phyloP scores from a whole-genome alignment of 1,284 basidiomycete genomes.

The Uromyces viciae-fabae region DNA sequence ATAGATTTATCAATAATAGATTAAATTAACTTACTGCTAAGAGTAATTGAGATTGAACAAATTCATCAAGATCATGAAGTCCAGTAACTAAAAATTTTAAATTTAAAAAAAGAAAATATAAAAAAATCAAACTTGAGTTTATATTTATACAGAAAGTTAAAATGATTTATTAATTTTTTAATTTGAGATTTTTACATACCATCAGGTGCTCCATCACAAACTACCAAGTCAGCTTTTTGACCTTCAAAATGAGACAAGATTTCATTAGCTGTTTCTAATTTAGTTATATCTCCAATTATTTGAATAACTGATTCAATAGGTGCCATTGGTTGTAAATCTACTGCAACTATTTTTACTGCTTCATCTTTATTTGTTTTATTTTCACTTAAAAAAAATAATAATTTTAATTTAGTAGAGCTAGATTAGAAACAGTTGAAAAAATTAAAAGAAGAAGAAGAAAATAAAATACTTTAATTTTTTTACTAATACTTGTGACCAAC shows the following conservation, averaged over 20 bases:
- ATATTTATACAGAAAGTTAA: no score
- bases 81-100: slow-evolving; percentile 61
- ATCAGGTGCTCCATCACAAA: slow-evolving; percentile 64
- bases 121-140: no score
- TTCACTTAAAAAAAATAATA: not conserved
- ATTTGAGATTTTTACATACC: slow-evolving; percentile 53
- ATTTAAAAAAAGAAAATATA: not conserved
- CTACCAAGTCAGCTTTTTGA: slow-evolving; percentile 60
- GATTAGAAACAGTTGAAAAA: not conserved
- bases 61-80: slow-evolving; percentile 62
- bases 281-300: slow-evolving; percentile 62
- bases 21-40: slow-evolving; percentile 56
- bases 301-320: slow-evolving; percentile 60
- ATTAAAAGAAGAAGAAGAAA: not conserved
- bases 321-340: slow-evolving; percentile 63
- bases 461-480: slow-evolving; percentile 52
- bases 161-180: no score
- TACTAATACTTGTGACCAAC: slow-evolving; percentile 56
- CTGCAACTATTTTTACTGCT: slow-evolving; percentile 58
- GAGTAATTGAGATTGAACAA: slow-evolving; percentile 61
- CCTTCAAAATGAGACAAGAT: slow-evolving; percentile 59
- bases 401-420: not conserved
- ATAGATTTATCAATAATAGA: not conserved
- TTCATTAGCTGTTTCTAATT: slow-evolving; percentile 58
- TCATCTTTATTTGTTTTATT: slow-evolving; percentile 6